Evolutionary conservation across 2,329 filamentous ascomycete species (phyloP).

Genomic region (Apiospora phragmitis): DNA sequence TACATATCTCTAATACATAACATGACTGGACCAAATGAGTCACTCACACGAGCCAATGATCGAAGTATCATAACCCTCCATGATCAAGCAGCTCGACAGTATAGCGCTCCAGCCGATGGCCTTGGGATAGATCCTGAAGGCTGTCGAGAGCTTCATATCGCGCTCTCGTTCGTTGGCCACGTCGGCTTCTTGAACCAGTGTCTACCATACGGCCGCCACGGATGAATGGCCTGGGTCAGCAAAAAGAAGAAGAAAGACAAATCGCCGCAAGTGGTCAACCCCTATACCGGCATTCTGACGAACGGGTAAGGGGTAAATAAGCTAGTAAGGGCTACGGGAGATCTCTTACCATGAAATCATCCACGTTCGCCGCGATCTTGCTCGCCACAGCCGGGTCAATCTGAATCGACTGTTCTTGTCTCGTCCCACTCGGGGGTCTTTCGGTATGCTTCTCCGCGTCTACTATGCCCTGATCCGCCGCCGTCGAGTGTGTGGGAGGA

Average conservation of each 20-base stretch:
- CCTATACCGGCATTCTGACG: no score
- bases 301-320: no score
- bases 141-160: slow-evolving; percentile 8
- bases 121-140: slow-evolving; percentile 11
- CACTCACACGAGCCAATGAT: neutral
- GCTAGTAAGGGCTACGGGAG: neutral
- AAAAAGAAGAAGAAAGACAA: neutral
- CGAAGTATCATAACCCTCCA: slow-evolving; percentile 22
- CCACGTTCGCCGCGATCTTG: slow-evolving; percentile 2
- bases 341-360: slow-evolving; percentile 10
- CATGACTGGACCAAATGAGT: neutral
- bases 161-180: slow-evolving; percentile 1
- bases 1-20: neutral
- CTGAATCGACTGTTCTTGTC: neutral
- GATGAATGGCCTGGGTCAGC: neutral
- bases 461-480: no score
- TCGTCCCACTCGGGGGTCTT: neutral
- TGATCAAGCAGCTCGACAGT: slow-evolving; percentile 27
- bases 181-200: slow-evolving; percentile 10
- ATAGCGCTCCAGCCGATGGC: slow-evolving; percentile 19
- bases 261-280: no score
- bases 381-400: neutral
- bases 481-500: neutral
- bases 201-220: neutral
- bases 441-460: neutral